Evolutionary conservation across 2,329 filamentous ascomycete species (phyloP), one percentile per base, ranked within the genome.

Genomic region (Domatiomyces globalis): DNA sequence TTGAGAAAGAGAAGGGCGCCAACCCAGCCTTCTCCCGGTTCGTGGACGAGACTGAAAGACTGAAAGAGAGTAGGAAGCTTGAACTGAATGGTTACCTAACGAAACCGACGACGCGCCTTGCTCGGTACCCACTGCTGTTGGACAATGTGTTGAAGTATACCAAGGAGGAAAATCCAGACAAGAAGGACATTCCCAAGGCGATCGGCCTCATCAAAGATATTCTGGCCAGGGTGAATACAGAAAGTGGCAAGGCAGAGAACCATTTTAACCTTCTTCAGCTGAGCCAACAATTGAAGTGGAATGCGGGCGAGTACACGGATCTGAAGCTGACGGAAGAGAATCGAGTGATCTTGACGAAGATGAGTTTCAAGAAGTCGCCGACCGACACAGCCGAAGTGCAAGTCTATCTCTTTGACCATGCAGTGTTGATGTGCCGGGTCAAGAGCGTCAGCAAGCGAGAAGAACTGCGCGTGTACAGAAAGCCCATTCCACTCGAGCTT

Each of bases 81-180:
- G 92, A 98, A 68, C 74, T 98, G 53, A 98, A 98, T 66, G 92
- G 92, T 60, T 98, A 98, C 64, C 74, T 98, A 49, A 98, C 92
- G 7, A 98, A 98, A 68, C 92, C 92, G 1, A 98, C 92, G 1
- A 98, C 92, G 17, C 81, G 92, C 72, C 73, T 98, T 62, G 92
- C 92, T 43, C 81, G 92, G 67, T 98, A 98, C 66, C 92, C 92
- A 3, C 73, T 98, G 39, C 74, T 98, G 10, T 74, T 98, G 15
- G 92, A 96, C 61, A 88, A 89, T 58, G 87, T 96, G 39, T 71
- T 88, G 57, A 98, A 96, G 66, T 85, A 90, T 65, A 95, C 90
- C 0, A 84, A 89, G 46, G 85, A 90, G 49, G 88, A 83, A 51
- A 95, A 85, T 59, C 83, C 87, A 1, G 92, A 98, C 65, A 90